Evolutionary conservation across 139 green algal species (phyloP).

Genomic region (Limnomonas spitsbergensis): DNA sequence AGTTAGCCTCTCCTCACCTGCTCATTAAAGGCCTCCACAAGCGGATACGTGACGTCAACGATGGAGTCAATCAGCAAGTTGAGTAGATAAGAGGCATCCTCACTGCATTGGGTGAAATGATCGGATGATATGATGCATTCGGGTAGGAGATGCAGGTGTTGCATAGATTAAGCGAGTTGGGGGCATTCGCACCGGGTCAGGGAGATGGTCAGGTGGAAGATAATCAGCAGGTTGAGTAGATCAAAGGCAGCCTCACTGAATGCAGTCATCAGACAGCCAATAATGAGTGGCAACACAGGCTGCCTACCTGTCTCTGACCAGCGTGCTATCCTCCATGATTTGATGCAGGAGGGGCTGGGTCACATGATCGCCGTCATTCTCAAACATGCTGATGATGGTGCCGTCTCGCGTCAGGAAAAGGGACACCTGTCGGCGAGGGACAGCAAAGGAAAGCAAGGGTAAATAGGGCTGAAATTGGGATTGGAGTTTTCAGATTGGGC

Average conservation of each 20-base stretch:
- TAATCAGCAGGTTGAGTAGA: too few relatives aligned
- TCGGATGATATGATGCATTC: too few relatives aligned
- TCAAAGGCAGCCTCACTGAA: too few relatives aligned
- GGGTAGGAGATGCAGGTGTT: too few relatives aligned
- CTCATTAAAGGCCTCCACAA: slow-evolving; percentile 10
- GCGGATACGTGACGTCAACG: slow-evolving; percentile 11
- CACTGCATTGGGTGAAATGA: neutral
- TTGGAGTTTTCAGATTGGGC: neutral
- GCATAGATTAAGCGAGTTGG: too few relatives aligned
- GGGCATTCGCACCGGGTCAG: too few relatives aligned
- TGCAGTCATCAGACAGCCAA: too few relatives aligned
- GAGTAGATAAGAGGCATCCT: slow-evolving; percentile 11
- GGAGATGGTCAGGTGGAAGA: too few relatives aligned
- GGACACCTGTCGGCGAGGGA: neutral
- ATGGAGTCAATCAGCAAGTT: slow-evolving; percentile 11
- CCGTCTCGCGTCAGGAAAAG: slow-evolving; percentile 17
- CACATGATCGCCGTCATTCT: neutral
- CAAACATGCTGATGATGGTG: slow-evolving; percentile 15
- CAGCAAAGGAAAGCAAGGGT: neutral
- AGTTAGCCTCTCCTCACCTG: neutral
- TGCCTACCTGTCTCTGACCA: slow-evolving; percentile 6
- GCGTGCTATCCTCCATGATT: neutral
- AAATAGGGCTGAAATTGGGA: too few relatives aligned
- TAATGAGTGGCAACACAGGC: too few relatives aligned
- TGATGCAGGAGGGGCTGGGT: neutral